Percentiles rank a stretch among this genome's conserved stretches.
Evolutionary conservation across 345 rosid genomes (phyloP).

Genomic region (Acer negundo): DNA sequence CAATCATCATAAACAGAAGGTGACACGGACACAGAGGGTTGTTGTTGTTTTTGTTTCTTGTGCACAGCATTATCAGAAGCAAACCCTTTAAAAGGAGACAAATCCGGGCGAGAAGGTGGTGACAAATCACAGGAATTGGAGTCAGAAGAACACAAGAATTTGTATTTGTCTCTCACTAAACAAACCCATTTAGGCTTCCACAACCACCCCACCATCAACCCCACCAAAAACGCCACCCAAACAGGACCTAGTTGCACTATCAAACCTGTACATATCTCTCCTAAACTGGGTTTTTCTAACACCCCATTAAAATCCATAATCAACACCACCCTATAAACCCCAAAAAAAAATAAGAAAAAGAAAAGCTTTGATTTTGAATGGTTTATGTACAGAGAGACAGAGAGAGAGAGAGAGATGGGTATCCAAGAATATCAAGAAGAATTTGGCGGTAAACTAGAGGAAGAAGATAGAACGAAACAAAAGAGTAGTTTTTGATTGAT

Average conservation of each 20-base stretch:
- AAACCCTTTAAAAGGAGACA: slow-evolving; percentile 41
- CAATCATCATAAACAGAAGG: slow-evolving; percentile 31
- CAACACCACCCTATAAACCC: neutral
- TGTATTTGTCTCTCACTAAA: slow-evolving; percentile 19
- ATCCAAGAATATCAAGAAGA: neutral
- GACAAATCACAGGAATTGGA: slow-evolving; percentile 44
- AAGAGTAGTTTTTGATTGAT: neutral
- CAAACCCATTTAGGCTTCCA: slow-evolving; percentile 70
- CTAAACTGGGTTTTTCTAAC: slow-evolving; percentile 15
- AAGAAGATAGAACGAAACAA: neutral
- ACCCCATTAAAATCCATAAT: slow-evolving; percentile 33
- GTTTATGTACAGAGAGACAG: neutral
- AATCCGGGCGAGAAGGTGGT: slow-evolving; percentile 29
- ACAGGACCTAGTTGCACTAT: slow-evolving; percentile 34
- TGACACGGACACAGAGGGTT: slow-evolving; percentile 24
- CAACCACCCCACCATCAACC: slow-evolving; percentile 59
- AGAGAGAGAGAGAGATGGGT: neutral
- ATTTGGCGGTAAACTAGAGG: slow-evolving; percentile 20
- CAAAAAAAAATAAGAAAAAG: neutral
- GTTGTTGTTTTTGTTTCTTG: neutral
- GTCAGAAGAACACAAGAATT: slow-evolving; percentile 28
- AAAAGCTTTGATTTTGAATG: neutral
- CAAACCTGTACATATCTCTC: slow-evolving; percentile 30
- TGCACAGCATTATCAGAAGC: slow-evolving; percentile 7
- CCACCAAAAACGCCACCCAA: slow-evolving; percentile 60